Base-by-base conservation (phyloP, 129 eudicot genomes). In the Deinandra increscens region DNA sequence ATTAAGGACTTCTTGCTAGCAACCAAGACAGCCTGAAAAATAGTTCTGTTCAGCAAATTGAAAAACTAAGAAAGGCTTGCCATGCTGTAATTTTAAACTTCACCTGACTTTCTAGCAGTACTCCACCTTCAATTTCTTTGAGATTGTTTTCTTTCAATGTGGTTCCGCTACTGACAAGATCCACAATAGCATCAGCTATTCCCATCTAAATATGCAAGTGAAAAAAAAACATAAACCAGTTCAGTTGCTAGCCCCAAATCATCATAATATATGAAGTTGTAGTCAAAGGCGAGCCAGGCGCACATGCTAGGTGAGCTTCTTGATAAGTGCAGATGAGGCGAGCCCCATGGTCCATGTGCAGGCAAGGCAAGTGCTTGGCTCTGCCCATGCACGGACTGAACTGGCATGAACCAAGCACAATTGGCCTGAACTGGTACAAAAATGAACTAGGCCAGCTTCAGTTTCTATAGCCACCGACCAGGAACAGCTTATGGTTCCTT, bases 141-240 rank as follows among this genome's bases (percentile, higher is more conserved):
- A 92, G 75, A 72, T 92, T 92, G 81, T 92, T 92, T 68, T 92
- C 98, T 72, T 89, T 78, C 78, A 92, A 75, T 4, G 98, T 92
- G 51, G 91, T 83, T 70, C 98, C 98, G 46, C 98, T 92, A 77
- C 98, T 92, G 74, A 92, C 98, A 58, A 92, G 98, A 77, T 92
- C 98, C 82, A 92, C 90, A 68, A 92, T 92, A 20, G 95, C 98
- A 89, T 92, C 98, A 45, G 96, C 96, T 78, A 86, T 92, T 39
- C 98, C 98, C 98, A 92, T 92, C 98, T 92, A 53, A 33, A 64
- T 50, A 37, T 63, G 37, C 22, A 69, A 55, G 67, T 12, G 20
- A 69, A 53, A 67, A 20, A 17, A 53, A 4, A 60, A 26, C 62
- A 55, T 56, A 12, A 56, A 56, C 63, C 26, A 37, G 63, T 56